Base-by-base conservation (phyloP, 345 rosid species). In the Citrus maxima region DNA sequence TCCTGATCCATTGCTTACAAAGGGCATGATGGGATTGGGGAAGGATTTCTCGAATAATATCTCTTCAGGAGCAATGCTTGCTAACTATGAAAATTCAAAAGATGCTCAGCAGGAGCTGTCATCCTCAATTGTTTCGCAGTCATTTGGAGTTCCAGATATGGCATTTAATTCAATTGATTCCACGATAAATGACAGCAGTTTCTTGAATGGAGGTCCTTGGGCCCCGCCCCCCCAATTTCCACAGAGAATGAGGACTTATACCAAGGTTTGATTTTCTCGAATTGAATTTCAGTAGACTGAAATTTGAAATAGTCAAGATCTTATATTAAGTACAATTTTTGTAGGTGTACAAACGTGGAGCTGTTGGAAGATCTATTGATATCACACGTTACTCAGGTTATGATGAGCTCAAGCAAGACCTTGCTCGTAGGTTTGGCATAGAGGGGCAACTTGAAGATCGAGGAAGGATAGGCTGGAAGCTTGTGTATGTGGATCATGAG, bases 291-390 rank as follows among this genome's bases (percentile, higher is more conserved):
- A 21, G 22, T 22, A 65, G 60, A n/a, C 4, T 37, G 30, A 27
- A 40, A 67, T 64, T 66, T 0, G 30, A 21, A 30, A 21, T 19
- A 54, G 24, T 30, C 30, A 38, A 30, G 49, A 70, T 38, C 67
- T 80, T 63, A 74, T 79, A 80, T 68, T 73, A 21, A 22, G 49
- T 61, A 21, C 25, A 40, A 38, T 64, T 75, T 51, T 81, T 66
- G 82, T 54, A 92, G 94, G 97, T 90, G 32, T 86, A 92, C 74
- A 92, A 90, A 81, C 93, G 97, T 9, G 97, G 97, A 83, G 92
- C 94, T 65, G 94, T 90, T 54, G 97, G 97, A 76, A 84, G 97
- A 83, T 92, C 93, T 4, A 88, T 90, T n/a, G 97, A 92, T 76
- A 85, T 92, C 51, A 78, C 93, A 8, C 85, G 94, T 66, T 92